Evolutionary conservation across 805 yeast genomes (phyloP).

Genomic region (Candida stauntonica): DNA sequence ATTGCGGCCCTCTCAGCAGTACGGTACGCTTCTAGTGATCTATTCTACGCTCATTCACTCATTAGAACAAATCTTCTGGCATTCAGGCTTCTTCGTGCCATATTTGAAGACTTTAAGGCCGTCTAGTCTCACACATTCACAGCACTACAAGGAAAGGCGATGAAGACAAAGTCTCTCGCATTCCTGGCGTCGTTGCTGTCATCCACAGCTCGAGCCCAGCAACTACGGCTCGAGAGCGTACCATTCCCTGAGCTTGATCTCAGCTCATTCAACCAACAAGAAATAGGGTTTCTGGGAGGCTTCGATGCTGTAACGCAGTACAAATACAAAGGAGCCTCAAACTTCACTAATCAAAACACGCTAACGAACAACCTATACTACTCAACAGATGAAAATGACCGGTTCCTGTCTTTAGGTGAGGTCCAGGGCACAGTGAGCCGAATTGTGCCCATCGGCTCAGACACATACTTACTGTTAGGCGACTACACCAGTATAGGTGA

Average conservation of each 20-base stretch:
- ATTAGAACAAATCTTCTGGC: background rate
- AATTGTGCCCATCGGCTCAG: constrained; percentile 30
- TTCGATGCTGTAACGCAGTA: constrained; percentile 34
- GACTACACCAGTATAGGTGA: constrained; percentile 22
- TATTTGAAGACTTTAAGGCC: no score
- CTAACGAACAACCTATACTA: constrained; percentile 19
- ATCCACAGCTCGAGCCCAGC: constrained; percentile 2
- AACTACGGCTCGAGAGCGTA: constrained; percentile 13
- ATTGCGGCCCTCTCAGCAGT: background rate
- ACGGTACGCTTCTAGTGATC: background rate
- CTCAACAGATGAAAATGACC: constrained; percentile 13
- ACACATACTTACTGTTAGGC: constrained; percentile 32
- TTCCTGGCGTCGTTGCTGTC: constrained; percentile 5
- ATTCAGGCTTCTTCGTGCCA: no score
- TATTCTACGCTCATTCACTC: background rate
- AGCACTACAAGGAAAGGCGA: background rate
- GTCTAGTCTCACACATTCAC: background rate
- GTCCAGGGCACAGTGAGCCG: constrained; percentile 15
- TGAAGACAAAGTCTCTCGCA: background rate
- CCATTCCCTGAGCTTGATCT: constrained; percentile 20
- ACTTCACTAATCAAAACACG: constrained; percentile 26
- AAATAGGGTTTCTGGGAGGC: constrained; percentile 31
- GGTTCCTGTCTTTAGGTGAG: constrained; percentile 20
- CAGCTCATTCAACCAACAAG: constrained; percentile 17
- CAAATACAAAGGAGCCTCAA: constrained; percentile 33